Percentiles rank a stretch among this genome's conserved stretches.
These are phyloP conservation scores for Massariosphaeria phaeospora DNA, from an alignment of 495 filamentous ascomycete genomes.

Conservation along the genomic window DNA sequence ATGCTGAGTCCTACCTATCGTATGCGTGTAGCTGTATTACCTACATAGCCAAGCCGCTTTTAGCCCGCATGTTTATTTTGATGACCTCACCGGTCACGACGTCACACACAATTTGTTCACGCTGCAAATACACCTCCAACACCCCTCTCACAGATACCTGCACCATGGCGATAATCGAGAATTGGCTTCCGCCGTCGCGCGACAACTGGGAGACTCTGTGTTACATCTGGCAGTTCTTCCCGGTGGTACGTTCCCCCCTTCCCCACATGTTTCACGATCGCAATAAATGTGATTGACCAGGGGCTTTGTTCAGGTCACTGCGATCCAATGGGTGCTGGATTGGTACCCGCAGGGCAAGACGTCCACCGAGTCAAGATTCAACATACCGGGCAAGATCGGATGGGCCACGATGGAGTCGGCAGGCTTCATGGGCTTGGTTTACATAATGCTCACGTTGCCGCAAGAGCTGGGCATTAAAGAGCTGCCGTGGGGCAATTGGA, in stretches of 20 bases:
- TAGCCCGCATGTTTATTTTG: too few relatives aligned
- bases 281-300: too few relatives aligned
- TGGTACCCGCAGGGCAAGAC: conserved; percentile 67
- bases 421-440: conserved; percentile 70
- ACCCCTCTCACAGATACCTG: too few relatives aligned
- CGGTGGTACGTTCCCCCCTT: conserved; percentile 38
- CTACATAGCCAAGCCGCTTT: too few relatives aligned
- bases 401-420: conserved; percentile 86
- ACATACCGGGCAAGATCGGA: conserved; percentile 79
- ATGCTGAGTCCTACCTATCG: too few relatives aligned
- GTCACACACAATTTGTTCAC: too few relatives aligned
- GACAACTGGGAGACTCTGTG: conserved; percentile 48
- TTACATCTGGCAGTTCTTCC: conserved; percentile 46
- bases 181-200: conserved; percentile 47
- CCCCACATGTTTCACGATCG: too few relatives aligned
- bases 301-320: conserved; percentile 44
- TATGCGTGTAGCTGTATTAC: too few relatives aligned
- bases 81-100: too few relatives aligned
- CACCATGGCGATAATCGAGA: conserved; percentile 40
- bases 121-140: too few relatives aligned
- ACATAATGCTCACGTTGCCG: conserved; percentile 67
- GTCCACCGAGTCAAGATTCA: conserved; percentile 65
- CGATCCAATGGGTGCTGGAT: conserved; percentile 42
- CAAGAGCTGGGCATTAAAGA: conserved; percentile 44
- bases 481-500: conserved; percentile 65